A percentile compares a stretch with the other conserved stretches of the same genome.
phyloP scores from a whole-genome alignment of 2,329 filamentous ascomycete genomes.

The Monilinia vaccinii-corymbosi region DNA sequence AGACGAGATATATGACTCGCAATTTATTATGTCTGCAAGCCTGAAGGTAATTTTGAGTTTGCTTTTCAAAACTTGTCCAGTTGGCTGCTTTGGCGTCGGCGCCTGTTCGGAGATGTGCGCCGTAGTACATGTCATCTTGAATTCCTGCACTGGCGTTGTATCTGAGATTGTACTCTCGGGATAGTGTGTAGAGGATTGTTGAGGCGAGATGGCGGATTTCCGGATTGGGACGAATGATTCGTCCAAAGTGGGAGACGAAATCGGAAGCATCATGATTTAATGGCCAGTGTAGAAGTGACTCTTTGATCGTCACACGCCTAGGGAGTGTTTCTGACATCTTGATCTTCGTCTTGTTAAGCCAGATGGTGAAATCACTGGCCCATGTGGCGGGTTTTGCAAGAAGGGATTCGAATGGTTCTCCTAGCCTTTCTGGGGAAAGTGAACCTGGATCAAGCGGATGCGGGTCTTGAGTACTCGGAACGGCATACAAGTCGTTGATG shows the following conservation, averaged over 20 bases:
- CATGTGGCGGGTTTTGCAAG: constrained; percentile 16
- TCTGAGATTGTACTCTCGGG: constrained; percentile 20
- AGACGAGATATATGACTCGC: not conserved
- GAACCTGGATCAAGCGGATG: constrained; percentile 1
- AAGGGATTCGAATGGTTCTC: constrained; percentile 4
- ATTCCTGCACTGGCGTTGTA: constrained; percentile 26
- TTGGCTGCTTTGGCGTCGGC: constrained; percentile 25
- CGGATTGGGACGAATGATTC: constrained; percentile 19
- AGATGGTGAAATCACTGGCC: constrained; percentile 20
- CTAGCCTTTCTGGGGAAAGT: not conserved
- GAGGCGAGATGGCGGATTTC: constrained; percentile 20
- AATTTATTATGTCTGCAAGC: constrained; percentile 4
- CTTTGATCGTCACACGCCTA: constrained; percentile 19
- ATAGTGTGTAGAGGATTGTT: constrained; percentile 25
- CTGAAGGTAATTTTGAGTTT: constrained; percentile 6
- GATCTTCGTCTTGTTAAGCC: constrained; percentile 20
- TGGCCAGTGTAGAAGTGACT: constrained; percentile 20
- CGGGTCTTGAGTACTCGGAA: constrained; percentile 11
- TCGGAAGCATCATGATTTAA: constrained; percentile 16
- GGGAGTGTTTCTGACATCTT: constrained; percentile 13
- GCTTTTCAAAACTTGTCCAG: not conserved
- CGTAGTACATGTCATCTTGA: constrained; percentile 28
- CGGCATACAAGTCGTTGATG: constrained; percentile 14
- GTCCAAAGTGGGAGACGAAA: constrained; percentile 19
- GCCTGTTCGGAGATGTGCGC: constrained; percentile 33